Percentiles rank a stretch among this genome's conserved stretches.
phyloP scores from a whole-genome alignment of 345 rosid genomes.

The Aquilaria malaccensis region DNA sequence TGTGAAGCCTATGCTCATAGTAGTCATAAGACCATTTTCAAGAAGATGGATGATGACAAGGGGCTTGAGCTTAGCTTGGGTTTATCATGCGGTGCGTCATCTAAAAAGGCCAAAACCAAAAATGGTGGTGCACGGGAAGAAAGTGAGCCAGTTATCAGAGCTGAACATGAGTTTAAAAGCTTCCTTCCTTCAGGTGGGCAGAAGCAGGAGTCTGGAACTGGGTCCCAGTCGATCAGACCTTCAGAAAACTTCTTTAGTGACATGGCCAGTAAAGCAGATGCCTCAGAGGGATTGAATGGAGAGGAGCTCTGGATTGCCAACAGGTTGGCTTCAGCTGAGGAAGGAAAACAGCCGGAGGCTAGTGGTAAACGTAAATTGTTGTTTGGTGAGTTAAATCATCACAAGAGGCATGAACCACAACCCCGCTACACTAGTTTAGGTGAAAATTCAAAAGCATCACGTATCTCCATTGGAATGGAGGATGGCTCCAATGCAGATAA shows the following conservation, averaged over 20 bases:
- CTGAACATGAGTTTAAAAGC: conserved; percentile 58
- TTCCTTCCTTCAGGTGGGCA: conserved; percentile 48
- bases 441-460: conserved; percentile 49
- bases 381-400: conserved; percentile 41
- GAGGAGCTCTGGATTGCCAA: conserved; percentile 34
- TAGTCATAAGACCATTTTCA: not conserved
- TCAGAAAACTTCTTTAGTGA: conserved; percentile 70
- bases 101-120: conserved; percentile 64
- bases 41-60: conserved; percentile 75
- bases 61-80: conserved; percentile 97
- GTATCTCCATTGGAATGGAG: conserved; percentile 56
- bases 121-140: conserved; percentile 38
- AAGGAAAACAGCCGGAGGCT: conserved; percentile 38
- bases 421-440: conserved; percentile 29
- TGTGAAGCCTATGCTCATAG: not conserved
- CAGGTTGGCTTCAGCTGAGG: conserved; percentile 38
- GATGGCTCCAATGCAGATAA: conserved; percentile 81
- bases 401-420: conserved; percentile 49
- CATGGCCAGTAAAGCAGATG: conserved; percentile 52
- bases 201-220: conserved; percentile 48
- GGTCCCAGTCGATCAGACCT: conserved; percentile 50
- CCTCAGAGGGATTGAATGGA: conserved; percentile 32
- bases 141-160: conserved; percentile 54
- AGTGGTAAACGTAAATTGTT: conserved; percentile 55
- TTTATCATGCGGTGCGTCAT: conserved; percentile 79